Base-by-base conservation (phyloP, 768 basidiomycete genomes). In the Zangia roseola region DNA sequence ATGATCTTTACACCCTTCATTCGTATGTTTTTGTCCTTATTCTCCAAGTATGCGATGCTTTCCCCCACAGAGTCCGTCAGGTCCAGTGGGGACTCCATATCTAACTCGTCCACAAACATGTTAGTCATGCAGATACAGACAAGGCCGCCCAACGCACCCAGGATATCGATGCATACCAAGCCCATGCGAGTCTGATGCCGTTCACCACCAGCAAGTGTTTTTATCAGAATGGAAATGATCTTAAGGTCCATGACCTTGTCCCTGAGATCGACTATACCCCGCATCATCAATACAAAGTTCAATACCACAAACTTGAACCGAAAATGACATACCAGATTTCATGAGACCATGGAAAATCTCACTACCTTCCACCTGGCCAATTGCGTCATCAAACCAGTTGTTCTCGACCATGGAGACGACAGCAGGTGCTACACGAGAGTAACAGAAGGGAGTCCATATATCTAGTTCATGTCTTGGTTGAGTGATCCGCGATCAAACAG, bases 301-400 rank as follows among this genome's bases (percentile, higher is more conserved):
- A 4, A 12, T 9, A 16, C 12, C 17, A 34, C 10, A 25, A 10
- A 31, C 5, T 31, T 31, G 31, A 16, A 31, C 31, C 14, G 9
- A 7, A 21, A 23, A 2, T 7, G 41, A 28, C 28, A 28, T 37
- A 53, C 52, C 43, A 10, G 17, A 41, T 4, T 5, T 16, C 43
- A 49, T 33, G 12, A 53, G 48, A 3, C 21, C 19, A 9, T n/a
- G 1, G 12, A 53, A 49, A 16, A 54, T 43, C 8, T 36, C 4
- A 10, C 4, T 21, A 3, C 53, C 53, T 40, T 52, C 53, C 2
- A 54, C 34, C 10, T n/a, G 42, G 13, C 53, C 53, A 0, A 54
- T 10, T 17, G 53, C 49, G 17, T 51, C 53, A 6, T 54, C 49
- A 40, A 54, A 51, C 44, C 53, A 54, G 36, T 41, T 25, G 17